Conservation (phyloP, 345 rosid species). For the Linum trigynum region DNA sequence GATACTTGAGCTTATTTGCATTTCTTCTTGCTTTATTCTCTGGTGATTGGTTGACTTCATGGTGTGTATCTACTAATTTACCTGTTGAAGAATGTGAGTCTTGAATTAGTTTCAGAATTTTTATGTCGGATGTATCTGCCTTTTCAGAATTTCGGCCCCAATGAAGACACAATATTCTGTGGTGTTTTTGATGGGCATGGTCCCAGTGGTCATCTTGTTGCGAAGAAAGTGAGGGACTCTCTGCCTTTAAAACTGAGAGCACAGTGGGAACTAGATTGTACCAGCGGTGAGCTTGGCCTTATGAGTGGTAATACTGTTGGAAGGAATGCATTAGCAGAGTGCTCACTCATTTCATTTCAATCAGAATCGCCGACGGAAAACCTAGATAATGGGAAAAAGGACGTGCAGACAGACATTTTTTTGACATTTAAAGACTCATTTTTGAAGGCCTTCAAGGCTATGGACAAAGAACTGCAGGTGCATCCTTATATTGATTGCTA, state of each 20-base stretch:
- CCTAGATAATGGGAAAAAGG: slow-evolving; percentile 35
- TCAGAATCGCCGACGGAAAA: slow-evolving; percentile 51
- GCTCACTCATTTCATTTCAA: slow-evolving; percentile 48
- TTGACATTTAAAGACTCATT: slow-evolving; percentile 52
- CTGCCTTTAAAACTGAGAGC: slow-evolving; percentile 80
- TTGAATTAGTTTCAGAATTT: neutral
- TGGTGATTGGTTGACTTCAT: neutral
- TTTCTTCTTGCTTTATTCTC: neutral
- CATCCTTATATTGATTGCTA: slow-evolving; percentile 14
- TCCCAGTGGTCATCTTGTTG: slow-evolving; percentile 95
- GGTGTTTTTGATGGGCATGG: slow-evolving; percentile 96
- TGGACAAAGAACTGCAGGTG: slow-evolving; percentile 11
- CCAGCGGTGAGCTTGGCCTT: slow-evolving; percentile 36
- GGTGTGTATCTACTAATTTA: neutral
- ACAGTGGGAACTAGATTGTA: slow-evolving; percentile 58
- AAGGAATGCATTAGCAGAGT: slow-evolving; percentile 47
- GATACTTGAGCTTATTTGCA: neutral
- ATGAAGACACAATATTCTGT: slow-evolving; percentile 7
- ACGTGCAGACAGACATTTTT: slow-evolving; percentile 47
- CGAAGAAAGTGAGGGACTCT: slow-evolving; percentile 83
- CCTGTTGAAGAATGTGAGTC: neutral
- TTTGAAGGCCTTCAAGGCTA: slow-evolving; percentile 16
- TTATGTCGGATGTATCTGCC: neutral
- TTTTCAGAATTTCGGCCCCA: slow-evolving; percentile 2
- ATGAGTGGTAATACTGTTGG: slow-evolving; percentile 39